These are phyloP conservation scores for Caryocar brasiliense DNA, from an alignment of 441 rosid species.

Conservation along the genomic window DNA sequence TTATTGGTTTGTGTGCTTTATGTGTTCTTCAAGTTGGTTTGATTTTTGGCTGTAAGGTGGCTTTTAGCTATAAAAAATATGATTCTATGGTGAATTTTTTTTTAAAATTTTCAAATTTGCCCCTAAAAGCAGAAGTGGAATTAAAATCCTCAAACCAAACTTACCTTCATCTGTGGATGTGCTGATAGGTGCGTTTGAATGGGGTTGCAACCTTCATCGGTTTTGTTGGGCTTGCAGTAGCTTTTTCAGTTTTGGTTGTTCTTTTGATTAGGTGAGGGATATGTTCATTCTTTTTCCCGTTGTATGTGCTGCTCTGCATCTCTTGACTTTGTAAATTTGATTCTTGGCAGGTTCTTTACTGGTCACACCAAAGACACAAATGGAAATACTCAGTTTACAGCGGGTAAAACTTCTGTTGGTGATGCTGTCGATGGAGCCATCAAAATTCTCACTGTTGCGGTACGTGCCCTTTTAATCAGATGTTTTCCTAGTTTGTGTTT, in stretches of 20 bases:
- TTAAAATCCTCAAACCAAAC: too few relatives aligned
- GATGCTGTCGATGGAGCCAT: constrained; percentile 62
- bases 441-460: constrained; percentile 78
- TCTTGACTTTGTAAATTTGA: not conserved
- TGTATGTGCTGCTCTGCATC: not conserved
- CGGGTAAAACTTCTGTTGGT: constrained; percentile 52
- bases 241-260: constrained; percentile 66
- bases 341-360: constrained; percentile 56
- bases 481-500: not conserved
- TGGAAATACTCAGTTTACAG: constrained; percentile 39
- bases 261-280: constrained; percentile 59
- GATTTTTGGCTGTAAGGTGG: too few relatives aligned
- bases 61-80: too few relatives aligned
- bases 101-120: too few relatives aligned
- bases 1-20: not conserved
- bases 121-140: too few relatives aligned
- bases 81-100: too few relatives aligned
- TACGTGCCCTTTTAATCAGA: constrained; percentile 25
- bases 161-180: constrained; percentile 10
- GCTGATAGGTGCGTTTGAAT: constrained; percentile 73
- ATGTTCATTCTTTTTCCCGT: not conserved
- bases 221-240: constrained; percentile 77
- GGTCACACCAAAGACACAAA: constrained; percentile 48
- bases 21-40: not conserved
- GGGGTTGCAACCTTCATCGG: constrained; percentile 96